Evolutionary conservation across 2,329 filamentous ascomycete species (phyloP), one percentile per base, ranked within the genome.

Genomic region (Alternaria brassicae): DNA sequence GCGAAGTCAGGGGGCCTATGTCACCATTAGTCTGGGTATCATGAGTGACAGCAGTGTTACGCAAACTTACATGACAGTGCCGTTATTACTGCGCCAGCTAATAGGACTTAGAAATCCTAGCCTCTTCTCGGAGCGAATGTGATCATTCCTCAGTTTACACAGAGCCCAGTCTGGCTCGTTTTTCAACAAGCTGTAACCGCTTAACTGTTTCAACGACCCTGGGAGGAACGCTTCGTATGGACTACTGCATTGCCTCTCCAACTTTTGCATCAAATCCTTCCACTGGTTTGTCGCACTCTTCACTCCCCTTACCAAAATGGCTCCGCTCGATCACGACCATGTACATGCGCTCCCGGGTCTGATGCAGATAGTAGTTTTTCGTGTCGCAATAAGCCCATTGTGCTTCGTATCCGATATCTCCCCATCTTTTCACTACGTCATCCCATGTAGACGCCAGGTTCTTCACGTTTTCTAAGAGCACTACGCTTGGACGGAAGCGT

Each of bases 401-500:
- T 1, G 83, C 83, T 2, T 81, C 72, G 66, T 93, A 94, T 2
- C 81, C 85, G 36, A 87, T 81, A 0, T 76, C 70, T 1, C 77
- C 58, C 72, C 83, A 87, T 7, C 77, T 66, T 0, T 67, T 57
- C n/a, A 78, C 75, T 34, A 87, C 83, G 4, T 80, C 67, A 0
- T 77, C 55, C 88, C 89, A 94, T 0, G 87, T 85, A 0, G 87
- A 86, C 8, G 68, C 75, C 1, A 55, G 55, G 10, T 50, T 45
- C 23, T 70, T 73, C 1, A 94, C 89, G 68, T 95, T 94, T 74
- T 94, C 91, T 3, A 93, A 75, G 12, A 94, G 81, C 8, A 92
- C 81, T 10, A 93, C 79, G 2, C 81, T 82, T 0, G 91, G 91
- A 0, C 83, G 80, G 53, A 84, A 83, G 2, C 77, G 78, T 19